phyloP scores from a whole-genome alignment of 306 rosid genomes.

The Sicyos baderoa region DNA sequence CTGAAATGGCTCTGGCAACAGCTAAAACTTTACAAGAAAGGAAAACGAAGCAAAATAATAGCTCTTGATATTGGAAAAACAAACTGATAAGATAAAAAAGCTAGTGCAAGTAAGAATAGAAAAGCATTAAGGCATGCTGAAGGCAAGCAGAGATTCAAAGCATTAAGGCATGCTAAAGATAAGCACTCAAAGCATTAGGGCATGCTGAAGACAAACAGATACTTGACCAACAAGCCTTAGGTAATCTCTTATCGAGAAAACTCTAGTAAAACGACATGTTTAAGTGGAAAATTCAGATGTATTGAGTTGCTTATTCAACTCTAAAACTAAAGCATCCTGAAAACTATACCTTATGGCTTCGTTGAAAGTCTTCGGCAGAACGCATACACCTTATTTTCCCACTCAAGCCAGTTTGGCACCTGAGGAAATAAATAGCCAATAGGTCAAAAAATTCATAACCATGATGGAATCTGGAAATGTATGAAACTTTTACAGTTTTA shows the following conservation, averaged over 20 bases:
- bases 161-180: neutral
- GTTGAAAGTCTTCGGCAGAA: neutral
- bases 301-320: neutral
- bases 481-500: neutral
- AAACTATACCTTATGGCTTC: conserved; percentile 3
- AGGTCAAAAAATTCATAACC: neutral
- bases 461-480: neutral
- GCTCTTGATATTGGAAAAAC: neutral
- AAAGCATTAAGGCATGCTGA: neutral
- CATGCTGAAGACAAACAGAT: conserved; percentile 4
- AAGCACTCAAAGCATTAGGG: conserved; percentile 1
- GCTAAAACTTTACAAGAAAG: neutral
- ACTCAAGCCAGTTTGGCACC: conserved; percentile 4
- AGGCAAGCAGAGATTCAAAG: conserved; percentile 6
- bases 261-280: neutral
- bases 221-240: neutral
- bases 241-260: neutral
- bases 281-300: neutral
- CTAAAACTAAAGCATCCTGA: neutral
- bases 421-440: neutral
- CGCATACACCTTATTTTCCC: conserved; percentile 5
- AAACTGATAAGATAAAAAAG: neutral
- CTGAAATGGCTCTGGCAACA: neutral
- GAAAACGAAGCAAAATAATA: neutral
- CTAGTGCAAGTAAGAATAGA: conserved; percentile 2